Evolutionary conservation across 2,329 filamentous ascomycete species (phyloP).

Genomic region (Ophiostoma sp.): DNA sequence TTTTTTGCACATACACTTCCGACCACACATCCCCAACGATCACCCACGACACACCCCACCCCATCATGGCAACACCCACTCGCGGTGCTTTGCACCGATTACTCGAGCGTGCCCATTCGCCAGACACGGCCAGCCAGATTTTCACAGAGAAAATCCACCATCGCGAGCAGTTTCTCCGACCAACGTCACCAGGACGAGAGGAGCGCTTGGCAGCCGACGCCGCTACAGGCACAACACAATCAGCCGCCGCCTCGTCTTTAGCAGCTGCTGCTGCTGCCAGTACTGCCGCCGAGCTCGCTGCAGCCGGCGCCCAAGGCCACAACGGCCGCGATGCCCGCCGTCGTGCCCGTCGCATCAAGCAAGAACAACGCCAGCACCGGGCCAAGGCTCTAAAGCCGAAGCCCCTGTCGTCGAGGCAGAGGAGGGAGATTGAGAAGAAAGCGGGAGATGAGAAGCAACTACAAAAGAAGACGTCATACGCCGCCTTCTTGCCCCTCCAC

Average conservation of each 20-base stretch:
- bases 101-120: conserved; percentile 76
- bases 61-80: conserved; percentile 45
- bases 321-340: conserved; percentile 60
- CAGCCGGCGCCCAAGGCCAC: conserved; percentile 37
- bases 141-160: conserved; percentile 81
- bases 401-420: conserved; percentile 78
- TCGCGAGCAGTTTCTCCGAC: conserved; percentile 75
- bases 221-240: background rate
- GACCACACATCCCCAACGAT: background rate
- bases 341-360: conserved; percentile 51
- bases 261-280: conserved; percentile 56
- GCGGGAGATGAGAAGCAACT: background rate
- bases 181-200: conserved; percentile 65
- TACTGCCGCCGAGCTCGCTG: conserved; percentile 68
- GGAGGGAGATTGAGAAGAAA: conserved; percentile 60
- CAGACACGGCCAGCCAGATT: conserved; percentile 68
- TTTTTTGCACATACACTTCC: background rate
- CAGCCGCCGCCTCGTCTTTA: conserved; percentile 6
- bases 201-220: background rate
- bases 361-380: conserved; percentile 42
- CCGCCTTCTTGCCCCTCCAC: conserved; percentile 75
- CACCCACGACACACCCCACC: conserved; percentile 28
- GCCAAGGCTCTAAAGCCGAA: conserved; percentile 48
- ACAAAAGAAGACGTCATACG: conserved; percentile 49
- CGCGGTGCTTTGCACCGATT: conserved; percentile 49